A percentile compares a stretch with the other conserved stretches of the same genome.
Evolutionary conservation across 139 green algal species (phyloP).

Genomic region (Chlamydomonas incerta): DNA sequence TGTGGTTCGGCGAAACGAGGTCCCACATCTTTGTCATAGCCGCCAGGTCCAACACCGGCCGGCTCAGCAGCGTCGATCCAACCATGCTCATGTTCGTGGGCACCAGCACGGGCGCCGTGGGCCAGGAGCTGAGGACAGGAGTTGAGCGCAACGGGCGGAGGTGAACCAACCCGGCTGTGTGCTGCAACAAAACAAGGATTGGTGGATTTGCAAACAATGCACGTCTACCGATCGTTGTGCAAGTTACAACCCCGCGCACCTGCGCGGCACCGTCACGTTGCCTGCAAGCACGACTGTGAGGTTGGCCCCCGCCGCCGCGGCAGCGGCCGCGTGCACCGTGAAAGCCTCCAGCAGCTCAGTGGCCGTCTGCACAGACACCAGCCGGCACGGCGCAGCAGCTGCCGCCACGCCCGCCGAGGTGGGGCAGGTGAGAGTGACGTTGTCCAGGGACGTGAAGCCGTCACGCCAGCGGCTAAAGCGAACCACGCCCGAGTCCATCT

Average conservation of each 20-base stretch:
- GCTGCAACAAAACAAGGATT: no score
- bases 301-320: not conserved
- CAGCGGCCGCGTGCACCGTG: not conserved
- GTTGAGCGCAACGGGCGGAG: no score
- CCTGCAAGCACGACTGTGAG: not conserved
- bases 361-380: not conserved
- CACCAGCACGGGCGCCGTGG: not conserved
- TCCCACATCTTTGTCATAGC: not conserved
- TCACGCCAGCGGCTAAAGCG: not conserved
- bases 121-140: not conserved
- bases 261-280: not conserved
- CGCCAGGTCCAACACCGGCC: constrained; percentile 11
- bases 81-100: not conserved
- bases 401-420: not conserved
- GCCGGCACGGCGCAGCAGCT: not conserved
- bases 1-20: not conserved
- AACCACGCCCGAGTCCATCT: not conserved
- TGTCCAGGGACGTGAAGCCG: not conserved
- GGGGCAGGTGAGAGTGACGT: constrained; percentile 26
- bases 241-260: no score
- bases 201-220: no score
- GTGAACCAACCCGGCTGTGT: no score
- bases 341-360: constrained; percentile 18
- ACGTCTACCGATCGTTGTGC: no score
- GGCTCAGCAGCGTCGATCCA: not conserved